Conservation (phyloP, 805 yeast species). For the Grigorovia humatica region DNA sequence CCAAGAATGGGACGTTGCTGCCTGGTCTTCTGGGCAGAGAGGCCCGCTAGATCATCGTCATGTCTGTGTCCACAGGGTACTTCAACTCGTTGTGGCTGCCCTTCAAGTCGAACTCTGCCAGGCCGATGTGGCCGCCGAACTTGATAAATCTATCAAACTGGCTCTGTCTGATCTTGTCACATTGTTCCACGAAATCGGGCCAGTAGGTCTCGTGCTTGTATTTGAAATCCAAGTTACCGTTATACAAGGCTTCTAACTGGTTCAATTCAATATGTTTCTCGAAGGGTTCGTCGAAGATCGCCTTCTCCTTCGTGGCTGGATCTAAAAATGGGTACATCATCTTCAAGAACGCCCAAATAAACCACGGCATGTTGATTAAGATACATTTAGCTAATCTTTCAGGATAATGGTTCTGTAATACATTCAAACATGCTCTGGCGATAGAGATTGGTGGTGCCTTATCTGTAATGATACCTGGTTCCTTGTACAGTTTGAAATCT, state of each 20-base stretch:
- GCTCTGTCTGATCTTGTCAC: conserved; percentile 29
- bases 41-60: not conserved
- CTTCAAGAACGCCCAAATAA: conserved; percentile 46
- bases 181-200: conserved; percentile 39
- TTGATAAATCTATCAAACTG: conserved; percentile 31
- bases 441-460: conserved; percentile 42
- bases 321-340: conserved; percentile 49
- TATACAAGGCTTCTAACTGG: conserved; percentile 42
- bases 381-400: conserved; percentile 46
- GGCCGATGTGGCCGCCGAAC: conserved; percentile 41
- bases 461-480: conserved; percentile 27
- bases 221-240: conserved; percentile 38
- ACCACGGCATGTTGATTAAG: conserved; percentile 47
- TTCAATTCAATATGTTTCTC: conserved; percentile 42
- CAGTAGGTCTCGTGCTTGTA: conserved; percentile 45
- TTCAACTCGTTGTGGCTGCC: conserved; percentile 18
- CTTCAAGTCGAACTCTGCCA: conserved; percentile 46
- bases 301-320: conserved; percentile 47
- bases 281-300: conserved; percentile 48
- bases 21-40: not conserved
- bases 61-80: conserved; percentile 16
- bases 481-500: conserved; percentile 40
- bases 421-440: conserved; percentile 40
- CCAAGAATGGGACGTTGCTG: too few relatives aligned
- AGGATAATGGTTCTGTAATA: conserved; percentile 49